Conservation (phyloP, 2,329 filamentous ascomycete species). For the Fusarium xylarioides region DNA sequence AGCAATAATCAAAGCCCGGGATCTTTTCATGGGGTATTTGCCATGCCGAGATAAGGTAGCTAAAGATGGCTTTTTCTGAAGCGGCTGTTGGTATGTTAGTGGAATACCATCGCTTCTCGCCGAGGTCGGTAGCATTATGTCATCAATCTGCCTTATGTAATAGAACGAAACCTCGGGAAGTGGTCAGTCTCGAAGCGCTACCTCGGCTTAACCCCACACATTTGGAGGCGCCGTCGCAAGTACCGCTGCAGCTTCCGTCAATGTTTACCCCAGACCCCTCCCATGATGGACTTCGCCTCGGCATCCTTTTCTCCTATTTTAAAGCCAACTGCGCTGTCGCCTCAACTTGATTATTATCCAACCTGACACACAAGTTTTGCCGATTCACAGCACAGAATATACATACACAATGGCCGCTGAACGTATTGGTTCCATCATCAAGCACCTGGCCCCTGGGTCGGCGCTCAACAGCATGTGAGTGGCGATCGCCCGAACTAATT, state of each 20-base stretch:
- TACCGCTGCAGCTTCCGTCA: slow-evolving; percentile 35
- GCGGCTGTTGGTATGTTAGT: background rate
- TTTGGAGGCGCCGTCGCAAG: slow-evolving; percentile 19
- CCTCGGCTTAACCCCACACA: slow-evolving; percentile 47
- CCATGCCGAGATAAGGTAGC: background rate
- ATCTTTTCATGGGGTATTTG: background rate
- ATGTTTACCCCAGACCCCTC: slow-evolving; percentile 28
- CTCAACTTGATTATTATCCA: background rate
- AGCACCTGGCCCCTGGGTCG: slow-evolving; percentile 80
- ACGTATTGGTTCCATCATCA: slow-evolving; percentile 86
- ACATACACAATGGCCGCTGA: slow-evolving; percentile 76
- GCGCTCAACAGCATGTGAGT: slow-evolving; percentile 81
- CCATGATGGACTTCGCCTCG: slow-evolving; percentile 35
- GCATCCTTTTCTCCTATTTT: slow-evolving; percentile 27
- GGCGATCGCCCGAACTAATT: background rate
- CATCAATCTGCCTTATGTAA: slow-evolving; percentile 12
- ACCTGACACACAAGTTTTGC: background rate
- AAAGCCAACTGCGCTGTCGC: slow-evolving; percentile 10
- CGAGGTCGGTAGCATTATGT: background rate
- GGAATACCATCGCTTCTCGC: background rate
- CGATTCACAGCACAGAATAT: background rate
- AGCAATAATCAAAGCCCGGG: no score
- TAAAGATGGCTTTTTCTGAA: background rate
- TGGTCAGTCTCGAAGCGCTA: slow-evolving; percentile 26
- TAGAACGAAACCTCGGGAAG: slow-evolving; percentile 32